Base-by-base conservation (phyloP, 164 flowering plant species). In the Vitis rupestris region DNA sequence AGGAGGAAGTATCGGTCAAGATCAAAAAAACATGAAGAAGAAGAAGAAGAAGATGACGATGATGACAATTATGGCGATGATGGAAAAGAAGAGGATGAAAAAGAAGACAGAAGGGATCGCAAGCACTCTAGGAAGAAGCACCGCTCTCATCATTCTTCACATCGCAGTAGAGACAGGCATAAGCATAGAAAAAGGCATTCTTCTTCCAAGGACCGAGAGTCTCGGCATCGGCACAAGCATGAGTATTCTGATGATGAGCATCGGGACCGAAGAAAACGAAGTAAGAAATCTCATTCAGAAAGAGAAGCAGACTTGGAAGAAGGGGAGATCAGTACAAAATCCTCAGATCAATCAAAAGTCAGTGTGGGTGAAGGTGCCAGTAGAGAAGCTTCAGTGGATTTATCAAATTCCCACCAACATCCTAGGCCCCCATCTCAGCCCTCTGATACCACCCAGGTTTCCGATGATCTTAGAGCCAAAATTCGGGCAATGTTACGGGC, bases 401-500 rank as follows among this genome's bases (percentile, higher is more conserved):
- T 71, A 51, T 64, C 74, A 30, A 81, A 77, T 64, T 74, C 77
- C 5, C 17, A 59, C 66, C 70, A 61, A 10, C 79, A 76, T 7
- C 72, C 53, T 19, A 68, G 80, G 61, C 68, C 82, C 17, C 56
- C 82, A 14, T 78, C 81, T 65, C 78, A 67, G 48, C 81, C 86
- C 23, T 65, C 80, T 2, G 78, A 82, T 50, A 60, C 81, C 4
- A 74, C 86, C 17, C 86, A 82, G 54, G 84, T 90, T 60, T 66
- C 98, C 8, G 87, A 87, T 72, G 97, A 94, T 7, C 82, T 94
- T 56, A 87, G 95, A 76, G 94, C 96, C 71, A 94, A 94, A 75
- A 79, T 94, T 44, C 82, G 97, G 19, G 98, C 97, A 58, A 92
- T 94, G 97, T 72, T 90, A 80, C 71, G 87, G 85, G 90, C 89